Evolutionary conservation across 495 filamentous ascomycete genomes (phyloP).

Genomic region (Neurospora cerealis): DNA sequence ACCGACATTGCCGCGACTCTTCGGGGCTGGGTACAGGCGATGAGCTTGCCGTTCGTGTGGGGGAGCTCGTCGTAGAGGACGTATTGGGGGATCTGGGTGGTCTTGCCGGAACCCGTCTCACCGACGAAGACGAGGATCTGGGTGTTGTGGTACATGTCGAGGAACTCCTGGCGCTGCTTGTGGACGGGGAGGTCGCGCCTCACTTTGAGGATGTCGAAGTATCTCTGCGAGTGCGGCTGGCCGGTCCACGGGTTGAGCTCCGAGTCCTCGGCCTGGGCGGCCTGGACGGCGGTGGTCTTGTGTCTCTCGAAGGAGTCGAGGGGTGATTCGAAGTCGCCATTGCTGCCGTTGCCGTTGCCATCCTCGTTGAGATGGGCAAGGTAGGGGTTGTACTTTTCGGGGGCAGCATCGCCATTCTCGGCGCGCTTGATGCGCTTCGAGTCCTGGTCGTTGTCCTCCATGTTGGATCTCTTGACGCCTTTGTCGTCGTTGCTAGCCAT

Average conservation of each 20-base stretch:
- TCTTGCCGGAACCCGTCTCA: slow-evolving; percentile 98
- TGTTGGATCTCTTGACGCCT: slow-evolving; percentile 22
- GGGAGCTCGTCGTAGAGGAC: slow-evolving; percentile 95
- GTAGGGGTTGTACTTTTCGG: slow-evolving; percentile 60
- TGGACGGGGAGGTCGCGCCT: slow-evolving; percentile 83
- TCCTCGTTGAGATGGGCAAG: slow-evolving; percentile 77
- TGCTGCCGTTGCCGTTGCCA: slow-evolving; percentile 21
- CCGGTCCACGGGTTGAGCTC: slow-evolving; percentile 80
- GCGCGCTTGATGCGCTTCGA: slow-evolving; percentile 26
- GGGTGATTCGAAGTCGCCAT: slow-evolving; percentile 34
- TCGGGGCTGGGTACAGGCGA: slow-evolving; percentile 96
- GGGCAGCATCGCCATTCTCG: slow-evolving; percentile 21
- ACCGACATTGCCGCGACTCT: slow-evolving; percentile 99
- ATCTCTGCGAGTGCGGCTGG: slow-evolving; percentile 62
- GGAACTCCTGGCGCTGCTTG: slow-evolving; percentile 86
- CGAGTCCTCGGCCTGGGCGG: slow-evolving; percentile 64
- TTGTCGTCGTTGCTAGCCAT: slow-evolving; percentile 1
- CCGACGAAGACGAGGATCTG: slow-evolving; percentile 98
- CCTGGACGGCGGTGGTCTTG: slow-evolving; percentile 67
- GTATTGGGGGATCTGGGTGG: slow-evolving; percentile 97
- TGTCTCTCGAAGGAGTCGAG: slow-evolving; percentile 65
- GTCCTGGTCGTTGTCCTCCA: slow-evolving; percentile 19
- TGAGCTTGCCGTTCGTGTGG: slow-evolving; percentile 69
- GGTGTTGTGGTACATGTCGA: slow-evolving; percentile 79
- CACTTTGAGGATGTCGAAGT: slow-evolving; percentile 77